Percentiles rank a stretch among this genome's conserved stretches.
phyloP scores from a whole-genome alignment of 1,284 basidiomycete species.

The Cryptococcus jaspeensis region DNA sequence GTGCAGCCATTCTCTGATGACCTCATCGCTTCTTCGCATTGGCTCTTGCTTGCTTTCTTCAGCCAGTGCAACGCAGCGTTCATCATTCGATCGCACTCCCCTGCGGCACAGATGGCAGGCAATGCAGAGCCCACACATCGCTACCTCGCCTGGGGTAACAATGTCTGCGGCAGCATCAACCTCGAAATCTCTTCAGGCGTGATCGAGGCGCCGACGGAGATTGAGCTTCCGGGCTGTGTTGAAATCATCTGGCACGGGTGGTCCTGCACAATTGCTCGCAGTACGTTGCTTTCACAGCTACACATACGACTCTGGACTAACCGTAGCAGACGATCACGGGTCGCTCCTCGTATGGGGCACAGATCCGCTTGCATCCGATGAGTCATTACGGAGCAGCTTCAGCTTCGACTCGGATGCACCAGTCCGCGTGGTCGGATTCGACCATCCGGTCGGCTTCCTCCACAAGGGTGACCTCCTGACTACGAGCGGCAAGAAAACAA shows the following conservation, averaged over 20 bases:
- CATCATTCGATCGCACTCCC: background rate
- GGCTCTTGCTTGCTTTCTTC: background rate
- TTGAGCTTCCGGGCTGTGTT: constrained; percentile 4
- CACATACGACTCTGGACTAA: background rate
- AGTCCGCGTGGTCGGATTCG: constrained; percentile 17
- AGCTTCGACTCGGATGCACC: background rate
- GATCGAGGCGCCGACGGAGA: constrained; percentile 11
- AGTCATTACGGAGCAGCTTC: background rate
- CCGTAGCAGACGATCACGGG: background rate
- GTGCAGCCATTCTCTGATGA: too few species aligned
- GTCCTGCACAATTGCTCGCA: constrained; percentile 15
- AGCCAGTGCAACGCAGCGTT: background rate
- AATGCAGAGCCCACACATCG: background rate
- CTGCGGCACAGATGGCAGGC: background rate
- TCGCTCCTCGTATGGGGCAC: constrained; percentile 2
- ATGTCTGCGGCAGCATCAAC: constrained; percentile 19
- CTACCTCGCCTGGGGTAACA: constrained; percentile 25
- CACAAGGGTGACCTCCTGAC: constrained; percentile 5
- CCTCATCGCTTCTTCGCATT: too few species aligned
- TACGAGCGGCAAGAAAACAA: background rate
- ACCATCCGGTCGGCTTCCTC: constrained; percentile 11
- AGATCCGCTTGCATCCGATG: background rate
- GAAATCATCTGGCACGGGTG: constrained; percentile 29
- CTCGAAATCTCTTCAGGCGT: constrained; percentile 1
- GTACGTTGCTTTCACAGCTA: background rate